Evolutionary conservation across 2,329 filamentous ascomycete genomes (phyloP), one percentile per base, ranked within the genome.

Genomic region (Trichoderma hamatum): DNA sequence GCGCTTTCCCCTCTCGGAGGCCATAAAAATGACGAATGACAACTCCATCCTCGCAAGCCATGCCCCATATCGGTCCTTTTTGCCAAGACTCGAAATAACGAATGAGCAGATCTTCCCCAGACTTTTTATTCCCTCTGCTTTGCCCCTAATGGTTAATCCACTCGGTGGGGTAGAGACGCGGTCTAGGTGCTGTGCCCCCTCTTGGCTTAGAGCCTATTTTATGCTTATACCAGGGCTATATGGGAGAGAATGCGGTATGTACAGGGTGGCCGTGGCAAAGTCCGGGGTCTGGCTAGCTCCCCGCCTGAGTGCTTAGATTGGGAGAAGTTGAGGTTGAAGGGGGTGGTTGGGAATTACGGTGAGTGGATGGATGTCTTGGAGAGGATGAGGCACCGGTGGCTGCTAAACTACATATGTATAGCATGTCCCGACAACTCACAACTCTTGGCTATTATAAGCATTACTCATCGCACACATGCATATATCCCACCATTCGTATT

Each of bases 151-250:
- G 39, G 34, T 11, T 55, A 28, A 55, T 16, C 28, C 28, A 32
- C 52, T 11, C 26, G 28, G 52, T n/a, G 21, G 26, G 58, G 28
- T 30, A 30, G 9, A 7, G 30, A 30, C 2, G 4, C 30, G 5
- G 30, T 30, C 30, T 30, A 5, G 59, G 58, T 24, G 24, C 26
- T 43, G 24, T 4, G 14, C 39, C 39, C 43, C 58, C 34, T 39
- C 34, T 59, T 34, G 56, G 39, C 58, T 26, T 49, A 21, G 34
- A 51, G 60, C 30, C 60, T 63, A 63, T 52, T 63, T 63, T 63
- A 63, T 63, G 60, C 60, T 63, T 63, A 52, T 52, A 63, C 60
- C 30, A 63, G 60, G 60, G 39, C 19, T 9, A 2, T 9, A 32
- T n/a, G 54, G 49, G 13, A 11, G 36, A 19, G 39, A n/a, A 49